Base-by-base conservation (phyloP, 306 rosid species). In the Ormosia emarginata region DNA sequence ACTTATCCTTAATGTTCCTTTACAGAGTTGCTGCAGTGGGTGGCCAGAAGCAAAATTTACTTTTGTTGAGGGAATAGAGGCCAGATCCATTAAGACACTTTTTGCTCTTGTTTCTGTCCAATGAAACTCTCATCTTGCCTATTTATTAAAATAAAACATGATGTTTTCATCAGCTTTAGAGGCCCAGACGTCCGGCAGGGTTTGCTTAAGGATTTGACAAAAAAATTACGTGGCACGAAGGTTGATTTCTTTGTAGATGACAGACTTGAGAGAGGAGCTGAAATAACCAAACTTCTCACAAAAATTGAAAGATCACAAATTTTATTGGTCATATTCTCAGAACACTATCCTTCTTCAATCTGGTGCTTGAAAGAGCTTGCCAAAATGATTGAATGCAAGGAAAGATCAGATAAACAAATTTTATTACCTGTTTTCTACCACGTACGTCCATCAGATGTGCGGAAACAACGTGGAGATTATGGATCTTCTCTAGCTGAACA, bases 351-450 rank as follows among this genome's bases (percentile, higher is more conserved):
- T 33, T 14, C 44, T 50, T 50, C 64, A 36, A 33, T 17, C 15
- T 71, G 77, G 63, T 71, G 49, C 44, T 15, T 71, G 56, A n/a
- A 71, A 71, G 77, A 71, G 8, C 64, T 71, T n/a, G n/a, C 2
- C 8, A 34, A 71, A 36, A 52, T 71, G 5, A 33, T 71, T 8
- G 46, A 71, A 37, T 50, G 64, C n/a, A 50, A 13, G 34, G 9
- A 71, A 2, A 34, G 7, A 15, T 5, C 13, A 0, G 11, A 3
- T 46, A 4, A 33, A 4, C 75, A 70, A 3, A 70, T 47, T 30
- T 44, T 71, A 0, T 34, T 71, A n/a, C 77, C 77, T 1, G 13
- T 71, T 33, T 71, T 71, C 41, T 71, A 71, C 14, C 1, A 71
- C 0, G 17, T 9, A 33, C n/a, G 37, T n/a, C 77, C 77, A 8